phyloP scores from a whole-genome alignment of 352 stramenopile species.

The Pythium pectinolyticum region DNA sequence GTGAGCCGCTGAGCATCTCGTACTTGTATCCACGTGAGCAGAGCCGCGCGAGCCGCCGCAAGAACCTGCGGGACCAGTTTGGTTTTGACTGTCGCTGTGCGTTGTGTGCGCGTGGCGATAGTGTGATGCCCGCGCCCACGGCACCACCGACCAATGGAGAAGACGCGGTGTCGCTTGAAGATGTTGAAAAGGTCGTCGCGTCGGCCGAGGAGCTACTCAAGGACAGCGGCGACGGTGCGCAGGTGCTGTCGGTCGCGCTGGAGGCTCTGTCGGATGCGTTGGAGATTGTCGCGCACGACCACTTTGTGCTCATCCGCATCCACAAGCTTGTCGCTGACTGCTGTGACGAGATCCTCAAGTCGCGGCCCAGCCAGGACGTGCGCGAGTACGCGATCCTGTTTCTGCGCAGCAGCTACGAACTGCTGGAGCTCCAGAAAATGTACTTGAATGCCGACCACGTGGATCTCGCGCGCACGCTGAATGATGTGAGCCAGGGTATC shows the following conservation, averaged over 20 bases:
- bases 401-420: constrained; percentile 78
- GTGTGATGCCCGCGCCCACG: constrained; percentile 44
- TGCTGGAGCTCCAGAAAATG: constrained; percentile 87
- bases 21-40: constrained; percentile 92
- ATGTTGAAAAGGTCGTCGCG: constrained; percentile 66
- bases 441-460: constrained; percentile 89
- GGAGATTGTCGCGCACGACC: constrained; percentile 82
- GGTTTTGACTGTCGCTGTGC: constrained; percentile 82
- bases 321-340: constrained; percentile 90
- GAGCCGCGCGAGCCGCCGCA: constrained; percentile 73
- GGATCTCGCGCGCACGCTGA: constrained; percentile 88
- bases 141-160: constrained; percentile 22
- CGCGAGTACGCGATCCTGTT: constrained; percentile 88
- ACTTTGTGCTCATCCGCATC: constrained; percentile 89
- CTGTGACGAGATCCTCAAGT: constrained; percentile 81
- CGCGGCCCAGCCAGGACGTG: constrained; percentile 56
- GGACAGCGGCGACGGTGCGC: constrained; percentile 38
- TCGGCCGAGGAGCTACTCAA: constrained; percentile 68
- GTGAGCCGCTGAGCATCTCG: constrained; percentile 91
- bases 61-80: constrained; percentile 90
- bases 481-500: constrained; percentile 92
- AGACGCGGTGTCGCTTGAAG: constrained; percentile 44
- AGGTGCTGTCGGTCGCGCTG: constrained; percentile 69
- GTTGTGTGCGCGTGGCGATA: constrained; percentile 73
- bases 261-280: constrained; percentile 80